phyloP scores from a whole-genome alignment of 2,329 filamentous ascomycete species.

The Arthrobotrys entomopaga region DNA sequence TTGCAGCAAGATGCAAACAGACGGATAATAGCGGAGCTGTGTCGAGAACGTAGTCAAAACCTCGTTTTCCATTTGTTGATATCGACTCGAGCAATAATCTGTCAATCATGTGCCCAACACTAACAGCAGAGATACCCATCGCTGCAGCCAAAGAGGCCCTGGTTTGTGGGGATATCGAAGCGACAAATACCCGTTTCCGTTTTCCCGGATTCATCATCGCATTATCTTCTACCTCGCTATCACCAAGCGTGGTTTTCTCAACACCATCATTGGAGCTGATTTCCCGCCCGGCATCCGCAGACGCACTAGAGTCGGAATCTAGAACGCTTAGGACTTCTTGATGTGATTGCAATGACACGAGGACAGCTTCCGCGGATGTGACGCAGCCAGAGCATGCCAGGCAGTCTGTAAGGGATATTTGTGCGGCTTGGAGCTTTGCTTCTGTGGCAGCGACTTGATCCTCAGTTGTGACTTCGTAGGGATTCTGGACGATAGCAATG shows the following conservation, averaged over 20 bases:
- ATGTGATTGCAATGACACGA: constrained; percentile 93
- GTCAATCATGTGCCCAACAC: constrained; percentile 84
- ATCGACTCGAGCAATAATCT: constrained; percentile 75
- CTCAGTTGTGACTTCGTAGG: constrained; percentile 92
- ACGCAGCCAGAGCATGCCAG: constrained; percentile 97
- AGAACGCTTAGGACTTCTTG: constrained; percentile 86
- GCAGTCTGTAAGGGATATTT: constrained; percentile 96
- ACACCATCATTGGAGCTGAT: constrained; percentile 62
- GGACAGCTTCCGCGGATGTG: constrained; percentile 95
- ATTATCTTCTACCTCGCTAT: background rate
- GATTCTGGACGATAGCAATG: constrained; percentile 63
- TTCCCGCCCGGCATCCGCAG: constrained; percentile 61
- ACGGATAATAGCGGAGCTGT: constrained; percentile 85
- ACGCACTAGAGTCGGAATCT: constrained; percentile 22
- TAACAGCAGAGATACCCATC: constrained; percentile 76
- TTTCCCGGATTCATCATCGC: constrained; percentile 15
- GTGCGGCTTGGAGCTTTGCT: constrained; percentile 73
- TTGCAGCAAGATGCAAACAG: constrained; percentile 80
- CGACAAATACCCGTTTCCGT: constrained; percentile 75
- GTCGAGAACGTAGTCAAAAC: constrained; percentile 89
- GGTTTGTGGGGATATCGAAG: constrained; percentile 90
- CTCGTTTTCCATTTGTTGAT: constrained; percentile 76
- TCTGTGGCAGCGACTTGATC: constrained; percentile 72
- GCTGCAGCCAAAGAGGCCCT: constrained; percentile 88
- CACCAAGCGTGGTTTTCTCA: constrained; percentile 69